Base-by-base conservation (phyloP, 176 grass and related monocot genomes). In the Echinochloa phyllopogon region DNA sequence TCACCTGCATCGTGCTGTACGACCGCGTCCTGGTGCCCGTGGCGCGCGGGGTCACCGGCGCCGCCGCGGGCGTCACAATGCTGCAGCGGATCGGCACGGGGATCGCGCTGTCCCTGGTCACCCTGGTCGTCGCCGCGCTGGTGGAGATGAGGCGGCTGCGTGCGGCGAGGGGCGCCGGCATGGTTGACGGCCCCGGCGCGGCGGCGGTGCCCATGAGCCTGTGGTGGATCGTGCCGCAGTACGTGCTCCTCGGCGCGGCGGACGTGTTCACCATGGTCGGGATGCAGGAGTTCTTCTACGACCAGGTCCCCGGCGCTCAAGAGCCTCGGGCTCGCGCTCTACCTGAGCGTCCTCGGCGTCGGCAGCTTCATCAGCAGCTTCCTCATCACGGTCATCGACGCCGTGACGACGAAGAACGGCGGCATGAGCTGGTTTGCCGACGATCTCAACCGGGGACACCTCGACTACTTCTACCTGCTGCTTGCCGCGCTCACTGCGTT, bases 241-340 rank as follows among this genome's bases (percentile, higher is more conserved):
- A 88, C 51, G 10, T 88, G 33, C 74, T 94, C 21, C 50, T 83
- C 0, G 88, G 92, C 48, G 63, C 86, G 4, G 74, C 82, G 40
- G 85, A 90, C 6, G 82, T 60, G 72, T 90, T 94, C 82, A 17
- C 62, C 2, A 38, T 90, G 62, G 82, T 93, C 8, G 92, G 92
- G 7, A 78, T 93, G 82, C 92, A 93, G 68, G 88, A 93, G 77
- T 93, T 90, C 82, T 93, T 93, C 87, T 90, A 93, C 36, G 91
- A 93, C 15, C 91, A 93, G 76, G 85, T 93, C 38, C 92, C 92
- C 9, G 52, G 21, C 13, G 42, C 55, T 94, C 24, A 90, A 89
- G 71, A 94, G 83, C 85, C 66, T 94, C 44, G 88, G 92, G 2
- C 74, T 94, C 6, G 88, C 82, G 56, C 74, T 94, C 24, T 94